Evolutionary conservation across 2,329 filamentous ascomycete species (phyloP).

Genomic region (Epichloe hybrida): DNA sequence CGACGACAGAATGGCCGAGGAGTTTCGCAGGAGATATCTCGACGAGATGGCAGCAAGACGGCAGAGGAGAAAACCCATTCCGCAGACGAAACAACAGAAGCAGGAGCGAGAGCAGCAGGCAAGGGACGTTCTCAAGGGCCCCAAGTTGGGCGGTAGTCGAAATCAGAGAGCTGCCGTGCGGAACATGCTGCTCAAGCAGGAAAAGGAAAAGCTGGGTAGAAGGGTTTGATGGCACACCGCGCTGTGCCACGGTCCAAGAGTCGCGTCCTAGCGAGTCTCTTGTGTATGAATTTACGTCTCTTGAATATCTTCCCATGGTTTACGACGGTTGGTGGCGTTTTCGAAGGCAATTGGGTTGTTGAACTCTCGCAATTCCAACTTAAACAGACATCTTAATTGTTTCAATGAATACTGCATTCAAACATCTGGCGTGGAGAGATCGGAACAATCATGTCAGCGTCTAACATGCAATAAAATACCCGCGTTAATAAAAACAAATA

Average conservation of each 20-base stretch:
- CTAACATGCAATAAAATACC: neutral
- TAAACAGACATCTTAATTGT: neutral
- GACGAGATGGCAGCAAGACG: conserved; percentile 49
- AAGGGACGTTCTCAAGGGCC: conserved; percentile 52
- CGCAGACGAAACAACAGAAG: conserved; percentile 16
- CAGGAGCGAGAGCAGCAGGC: conserved; percentile 23
- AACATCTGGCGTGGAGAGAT: neutral
- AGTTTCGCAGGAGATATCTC: conserved; percentile 64
- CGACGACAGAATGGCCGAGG: conserved; percentile 67
- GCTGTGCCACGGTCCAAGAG: neutral
- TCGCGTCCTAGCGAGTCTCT: too few relatives aligned
- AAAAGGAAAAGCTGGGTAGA: conserved; percentile 28
- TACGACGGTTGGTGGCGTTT: neutral
- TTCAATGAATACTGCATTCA: neutral
- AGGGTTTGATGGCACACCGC: neutral
- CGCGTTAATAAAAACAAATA: neutral
- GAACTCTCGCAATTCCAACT: too few relatives aligned
- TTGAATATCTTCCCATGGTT: too few relatives aligned
- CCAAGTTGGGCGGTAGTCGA: conserved; percentile 68
- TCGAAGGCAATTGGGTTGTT: neutral
- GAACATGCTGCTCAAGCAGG: conserved; percentile 41
- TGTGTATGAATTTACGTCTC: too few relatives aligned
- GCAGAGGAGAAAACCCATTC: conserved; percentile 23
- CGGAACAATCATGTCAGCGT: neutral
- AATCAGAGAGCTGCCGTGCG: conserved; percentile 62